A percentile compares a stretch with the other conserved stretches of the same genome.
These are phyloP conservation scores for Exserohilum turcica DNA, from an alignment of 2,329 filamentous ascomycete species.

Conservation along the genomic window DNA sequence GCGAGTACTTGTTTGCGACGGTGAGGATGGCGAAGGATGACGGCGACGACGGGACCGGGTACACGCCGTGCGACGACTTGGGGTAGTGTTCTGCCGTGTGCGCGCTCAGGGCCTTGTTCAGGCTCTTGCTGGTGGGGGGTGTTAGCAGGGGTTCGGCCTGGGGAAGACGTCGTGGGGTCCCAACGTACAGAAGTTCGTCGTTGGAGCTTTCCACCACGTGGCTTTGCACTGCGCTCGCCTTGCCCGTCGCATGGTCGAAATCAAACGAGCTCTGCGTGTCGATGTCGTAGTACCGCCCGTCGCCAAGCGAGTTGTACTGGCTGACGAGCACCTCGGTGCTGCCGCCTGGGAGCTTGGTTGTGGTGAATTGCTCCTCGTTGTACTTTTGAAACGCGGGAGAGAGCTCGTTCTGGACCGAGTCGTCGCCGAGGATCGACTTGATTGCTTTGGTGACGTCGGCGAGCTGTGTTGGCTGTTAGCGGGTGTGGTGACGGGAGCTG, in stretches of 20 bases:
- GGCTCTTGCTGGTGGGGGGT: conserved; percentile 68
- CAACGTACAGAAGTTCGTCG: conserved; percentile 75
- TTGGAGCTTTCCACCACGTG: conserved; percentile 77
- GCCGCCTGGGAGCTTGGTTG: conserved; percentile 85
- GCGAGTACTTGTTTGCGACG: conserved; percentile 95
- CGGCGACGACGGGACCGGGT: conserved; percentile 73
- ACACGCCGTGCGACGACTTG: conserved; percentile 79
- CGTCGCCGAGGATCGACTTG: conserved; percentile 77
- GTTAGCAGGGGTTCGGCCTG: conserved; percentile 13
- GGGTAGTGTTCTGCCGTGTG: conserved; percentile 91
- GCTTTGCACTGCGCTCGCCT: conserved; percentile 81
- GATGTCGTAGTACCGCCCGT: conserved; percentile 85
- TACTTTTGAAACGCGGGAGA: conserved; percentile 88
- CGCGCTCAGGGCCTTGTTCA: conserved; percentile 73
- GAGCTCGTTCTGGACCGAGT: conserved; percentile 71
- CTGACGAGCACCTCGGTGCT: conserved; percentile 82
- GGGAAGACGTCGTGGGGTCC: background rate
- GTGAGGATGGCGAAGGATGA: conserved; percentile 78
- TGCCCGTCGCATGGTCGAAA: conserved; percentile 85
- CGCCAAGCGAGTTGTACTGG: conserved; percentile 79
- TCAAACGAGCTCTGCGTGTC: conserved; percentile 86
- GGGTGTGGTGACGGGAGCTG: background rate
- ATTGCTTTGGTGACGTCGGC: conserved; percentile 91
- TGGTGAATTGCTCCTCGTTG: conserved; percentile 92
- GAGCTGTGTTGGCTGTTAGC: conserved; percentile 62